Conservation (phyloP, 2,329 filamentous ascomycete species). For the Scedosporium dehoogii region DNA sequence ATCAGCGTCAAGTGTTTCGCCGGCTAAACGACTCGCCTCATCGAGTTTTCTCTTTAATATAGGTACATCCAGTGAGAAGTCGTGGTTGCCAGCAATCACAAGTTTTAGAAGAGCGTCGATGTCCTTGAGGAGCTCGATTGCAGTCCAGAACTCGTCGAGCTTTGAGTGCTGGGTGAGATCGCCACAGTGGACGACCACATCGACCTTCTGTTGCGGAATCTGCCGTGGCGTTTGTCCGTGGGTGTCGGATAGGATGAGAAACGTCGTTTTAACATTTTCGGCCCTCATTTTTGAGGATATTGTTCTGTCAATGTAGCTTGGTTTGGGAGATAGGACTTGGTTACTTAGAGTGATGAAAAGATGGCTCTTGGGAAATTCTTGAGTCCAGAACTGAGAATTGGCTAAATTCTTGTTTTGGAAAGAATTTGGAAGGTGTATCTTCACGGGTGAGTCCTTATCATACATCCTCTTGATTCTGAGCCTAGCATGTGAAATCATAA, state of each 20-base stretch:
- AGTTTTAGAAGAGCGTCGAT: slow-evolving; percentile 36
- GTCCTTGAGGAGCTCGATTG: slow-evolving; percentile 25
- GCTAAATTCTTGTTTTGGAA: no score
- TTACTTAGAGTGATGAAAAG: no score
- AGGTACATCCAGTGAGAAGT: slow-evolving; percentile 29
- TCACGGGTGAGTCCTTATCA: no score
- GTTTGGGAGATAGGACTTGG: no score
- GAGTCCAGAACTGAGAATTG: no score
- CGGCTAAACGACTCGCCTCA: slow-evolving; percentile 7
- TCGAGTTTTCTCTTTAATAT: slow-evolving; percentile 22
- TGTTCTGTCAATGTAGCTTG: no score
- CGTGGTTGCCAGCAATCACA: slow-evolving; percentile 41
- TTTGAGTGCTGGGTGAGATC: slow-evolving; percentile 36
- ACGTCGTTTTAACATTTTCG: background rate
- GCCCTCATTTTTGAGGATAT: no score
- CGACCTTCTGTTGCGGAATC: slow-evolving; percentile 12
- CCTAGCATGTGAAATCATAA: no score
- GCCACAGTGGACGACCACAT: slow-evolving; percentile 39
- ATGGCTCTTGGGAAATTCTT: no score
- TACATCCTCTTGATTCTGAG: no score
- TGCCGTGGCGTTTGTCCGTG: background rate
- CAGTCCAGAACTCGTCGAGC: slow-evolving; percentile 24
- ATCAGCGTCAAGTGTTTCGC: background rate
- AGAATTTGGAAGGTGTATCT: no score
- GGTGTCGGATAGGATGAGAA: background rate